phyloP scores from a whole-genome alignment of 2,329 filamentous ascomycete genomes.

The Diaporthe sp. region DNA sequence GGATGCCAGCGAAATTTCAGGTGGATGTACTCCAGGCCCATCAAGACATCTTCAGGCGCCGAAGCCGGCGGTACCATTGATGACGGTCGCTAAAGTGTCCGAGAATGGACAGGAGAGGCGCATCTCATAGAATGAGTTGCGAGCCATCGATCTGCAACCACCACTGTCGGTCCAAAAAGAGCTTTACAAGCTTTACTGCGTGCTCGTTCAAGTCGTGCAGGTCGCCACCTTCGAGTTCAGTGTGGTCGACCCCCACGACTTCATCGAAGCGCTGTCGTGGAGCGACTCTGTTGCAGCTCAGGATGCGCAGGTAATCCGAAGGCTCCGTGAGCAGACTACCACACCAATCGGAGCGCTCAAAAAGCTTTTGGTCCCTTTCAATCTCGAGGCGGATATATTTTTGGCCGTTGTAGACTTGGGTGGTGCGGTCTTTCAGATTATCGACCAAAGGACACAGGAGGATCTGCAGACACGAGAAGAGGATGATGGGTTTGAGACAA shows the following conservation, averaged over 20 bases:
- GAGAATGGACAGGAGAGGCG: not conserved
- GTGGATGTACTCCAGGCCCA: not conserved
- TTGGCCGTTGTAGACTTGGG: not conserved
- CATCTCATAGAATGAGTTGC: not conserved
- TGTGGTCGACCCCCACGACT: slow-evolving; percentile 21
- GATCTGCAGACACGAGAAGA: no score
- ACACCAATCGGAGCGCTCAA: not conserved
- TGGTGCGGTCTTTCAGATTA: not conserved
- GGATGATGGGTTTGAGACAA: not conserved
- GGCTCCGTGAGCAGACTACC: not conserved
- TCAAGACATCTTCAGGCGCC: not conserved
- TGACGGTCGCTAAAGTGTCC: not conserved
- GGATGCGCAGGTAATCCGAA: not conserved
- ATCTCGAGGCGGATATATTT: not conserved
- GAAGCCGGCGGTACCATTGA: not conserved
- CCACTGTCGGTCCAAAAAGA: not conserved
- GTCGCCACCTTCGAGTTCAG: not conserved
- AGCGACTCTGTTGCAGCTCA: not conserved
- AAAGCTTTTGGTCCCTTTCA: slow-evolving; percentile 8
- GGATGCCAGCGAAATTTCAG: slow-evolving; percentile 13
- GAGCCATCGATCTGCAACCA: not conserved
- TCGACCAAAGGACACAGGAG: not conserved
- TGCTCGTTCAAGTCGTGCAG: slow-evolving; percentile 2
- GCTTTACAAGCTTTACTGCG: slow-evolving; percentile 13
- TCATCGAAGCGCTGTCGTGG: slow-evolving; percentile 29